phyloP scores from a whole-genome alignment of 2,329 filamentous ascomycete genomes.

The Chaetomiaceae sp. region DNA sequence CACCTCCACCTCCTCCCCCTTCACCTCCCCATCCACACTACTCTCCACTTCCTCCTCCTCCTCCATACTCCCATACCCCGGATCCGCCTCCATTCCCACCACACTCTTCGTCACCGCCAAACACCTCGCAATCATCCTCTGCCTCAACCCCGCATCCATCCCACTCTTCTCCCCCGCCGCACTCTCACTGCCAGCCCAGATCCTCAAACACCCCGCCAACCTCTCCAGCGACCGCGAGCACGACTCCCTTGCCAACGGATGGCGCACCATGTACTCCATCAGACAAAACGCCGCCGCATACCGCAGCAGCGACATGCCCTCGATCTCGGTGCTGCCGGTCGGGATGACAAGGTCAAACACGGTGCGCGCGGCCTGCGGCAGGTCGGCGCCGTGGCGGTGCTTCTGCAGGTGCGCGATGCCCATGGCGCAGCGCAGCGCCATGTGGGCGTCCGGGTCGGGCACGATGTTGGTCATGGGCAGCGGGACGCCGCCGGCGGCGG shows the following conservation, averaged over 20 bases:
- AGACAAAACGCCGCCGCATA: slow-evolving; percentile 57
- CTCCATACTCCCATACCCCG: slow-evolving; percentile 56
- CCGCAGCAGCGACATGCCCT: slow-evolving; percentile 51
- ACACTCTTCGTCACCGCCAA: slow-evolving; percentile 52
- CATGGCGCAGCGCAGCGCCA: slow-evolving; percentile 57
- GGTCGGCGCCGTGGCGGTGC: slow-evolving; percentile 29
- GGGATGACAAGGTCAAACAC: slow-evolving; percentile 48
- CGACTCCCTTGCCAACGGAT: slow-evolving; percentile 44
- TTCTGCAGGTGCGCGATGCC: slow-evolving; percentile 55
- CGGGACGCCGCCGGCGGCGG: slow-evolving; percentile 30
- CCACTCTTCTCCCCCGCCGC: slow-evolving; percentile 47
- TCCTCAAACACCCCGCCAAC: slow-evolving; percentile 53
- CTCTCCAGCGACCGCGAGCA: slow-evolving; percentile 50
- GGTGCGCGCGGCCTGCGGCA: slow-evolving; percentile 38
- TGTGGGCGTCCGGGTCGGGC: slow-evolving; percentile 48
- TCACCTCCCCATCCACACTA: not conserved
- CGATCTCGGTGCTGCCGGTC: slow-evolving; percentile 32
- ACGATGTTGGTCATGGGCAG: slow-evolving; percentile 39
- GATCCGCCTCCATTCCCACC: slow-evolving; percentile 57
- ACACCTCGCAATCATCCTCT: slow-evolving; percentile 52
- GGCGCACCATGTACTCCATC: slow-evolving; percentile 48
- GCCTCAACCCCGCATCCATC: slow-evolving; percentile 48
- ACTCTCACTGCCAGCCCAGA: slow-evolving; percentile 52
- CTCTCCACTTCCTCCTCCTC: slow-evolving; percentile 39
- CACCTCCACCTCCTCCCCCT: slow-evolving; percentile 23